These are phyloP conservation scores for Psidium guajava DNA, from an alignment of 345 rosid genomes.

Conservation along the genomic window DNA sequence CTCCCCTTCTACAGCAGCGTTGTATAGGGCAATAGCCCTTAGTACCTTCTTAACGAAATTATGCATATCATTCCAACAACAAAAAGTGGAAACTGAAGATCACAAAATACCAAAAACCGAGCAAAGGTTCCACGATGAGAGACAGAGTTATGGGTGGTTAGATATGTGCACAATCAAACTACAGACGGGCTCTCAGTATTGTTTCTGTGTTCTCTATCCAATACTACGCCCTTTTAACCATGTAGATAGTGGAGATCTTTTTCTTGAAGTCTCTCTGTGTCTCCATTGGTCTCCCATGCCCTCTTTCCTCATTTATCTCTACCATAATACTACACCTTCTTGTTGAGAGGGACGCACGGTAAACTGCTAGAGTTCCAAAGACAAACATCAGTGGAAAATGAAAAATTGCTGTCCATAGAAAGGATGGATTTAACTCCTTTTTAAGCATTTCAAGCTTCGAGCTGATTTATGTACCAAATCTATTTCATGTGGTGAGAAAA, in stretches of 20 bases:
- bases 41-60: background rate
- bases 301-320: background rate
- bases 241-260: background rate
- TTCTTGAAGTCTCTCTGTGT: background rate
- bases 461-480: background rate
- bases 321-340: background rate
- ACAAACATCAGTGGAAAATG: background rate
- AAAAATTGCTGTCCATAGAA: background rate
- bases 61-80: background rate
- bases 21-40: background rate
- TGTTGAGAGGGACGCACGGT: background rate
- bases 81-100: background rate
- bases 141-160: background rate
- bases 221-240: background rate
- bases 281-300: background rate
- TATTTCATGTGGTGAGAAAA: background rate
- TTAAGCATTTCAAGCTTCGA: background rate
- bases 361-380: background rate
- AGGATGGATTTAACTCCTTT: background rate
- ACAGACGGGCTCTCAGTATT: background rate
- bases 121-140: background rate
- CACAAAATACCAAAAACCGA: background rate
- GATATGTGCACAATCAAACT: background rate
- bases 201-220: background rate
- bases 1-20: background rate